phyloP scores from a whole-genome alignment of 768 basidiomycete genomes.

The Phallus indusiatus region DNA sequence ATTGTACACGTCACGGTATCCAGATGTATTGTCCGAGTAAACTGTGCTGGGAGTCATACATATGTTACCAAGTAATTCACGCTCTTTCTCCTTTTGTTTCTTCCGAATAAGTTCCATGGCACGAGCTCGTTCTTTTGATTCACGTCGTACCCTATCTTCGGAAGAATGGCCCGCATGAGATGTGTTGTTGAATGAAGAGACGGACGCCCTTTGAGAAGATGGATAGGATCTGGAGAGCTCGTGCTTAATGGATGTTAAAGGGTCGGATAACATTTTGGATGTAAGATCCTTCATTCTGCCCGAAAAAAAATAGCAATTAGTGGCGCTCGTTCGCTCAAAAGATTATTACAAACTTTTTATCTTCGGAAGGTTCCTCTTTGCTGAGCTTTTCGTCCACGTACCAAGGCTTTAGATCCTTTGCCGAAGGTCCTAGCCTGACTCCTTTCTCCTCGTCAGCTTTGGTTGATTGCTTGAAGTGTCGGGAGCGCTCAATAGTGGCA shows the following conservation, averaged over 20 bases:
- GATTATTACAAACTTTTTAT: conserved; percentile 26
- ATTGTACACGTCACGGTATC: conserved; percentile 67
- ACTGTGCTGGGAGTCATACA: conserved; percentile 61
- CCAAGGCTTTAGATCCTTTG: conserved; percentile 77
- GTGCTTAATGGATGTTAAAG: conserved; percentile 63
- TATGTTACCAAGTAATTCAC: not conserved
- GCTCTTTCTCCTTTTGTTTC: conserved; percentile 45
- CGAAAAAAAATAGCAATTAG: not conserved
- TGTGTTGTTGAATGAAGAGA: not conserved
- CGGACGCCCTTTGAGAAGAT: conserved; percentile 9
- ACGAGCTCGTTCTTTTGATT: conserved; percentile 65
- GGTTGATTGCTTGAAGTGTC: conserved; percentile 19
- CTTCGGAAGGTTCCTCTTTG: conserved; percentile 22
- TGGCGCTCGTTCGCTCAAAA: not conserved
- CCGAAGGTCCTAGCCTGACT: conserved; percentile 60
- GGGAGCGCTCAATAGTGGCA: conserved; percentile 33
- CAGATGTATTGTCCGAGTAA: conserved; percentile 29
- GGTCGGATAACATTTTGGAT: conserved; percentile 57
- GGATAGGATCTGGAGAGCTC: conserved; percentile 38
- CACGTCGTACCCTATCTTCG: conserved; percentile 55
- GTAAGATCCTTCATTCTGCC: conserved; percentile 52
- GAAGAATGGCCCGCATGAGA: conserved; percentile 31
- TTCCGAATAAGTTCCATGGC: conserved; percentile 62
- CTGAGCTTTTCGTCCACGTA: conserved; percentile 33
- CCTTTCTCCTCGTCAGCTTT: conserved; percentile 55